Conservation (phyloP, 2,329 filamentous ascomycete species). For the Myrmaecium sp. region DNA sequence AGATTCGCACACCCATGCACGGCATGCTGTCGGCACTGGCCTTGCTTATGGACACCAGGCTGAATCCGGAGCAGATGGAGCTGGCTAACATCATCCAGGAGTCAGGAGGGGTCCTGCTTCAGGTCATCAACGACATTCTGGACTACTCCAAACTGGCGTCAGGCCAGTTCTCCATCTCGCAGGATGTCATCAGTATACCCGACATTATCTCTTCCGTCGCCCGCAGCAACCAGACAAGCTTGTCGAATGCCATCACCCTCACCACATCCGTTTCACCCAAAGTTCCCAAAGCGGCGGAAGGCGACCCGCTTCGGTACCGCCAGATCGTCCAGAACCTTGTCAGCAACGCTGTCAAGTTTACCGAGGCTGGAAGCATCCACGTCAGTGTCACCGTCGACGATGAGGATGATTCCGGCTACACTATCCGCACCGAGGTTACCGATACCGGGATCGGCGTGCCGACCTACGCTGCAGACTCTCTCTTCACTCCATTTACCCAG, state of each 20-base stretch:
- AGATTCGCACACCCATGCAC: constrained; percentile 49
- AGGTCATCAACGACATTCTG: constrained; percentile 49
- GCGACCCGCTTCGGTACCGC: constrained; percentile 42
- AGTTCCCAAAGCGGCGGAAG: constrained; percentile 33
- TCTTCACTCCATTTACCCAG: constrained; percentile 41
- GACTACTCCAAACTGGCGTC: constrained; percentile 48
- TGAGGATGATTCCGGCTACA: constrained; percentile 27
- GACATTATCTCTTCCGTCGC: constrained; percentile 32
- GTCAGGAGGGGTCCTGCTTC: constrained; percentile 39
- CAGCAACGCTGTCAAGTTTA: constrained; percentile 46
- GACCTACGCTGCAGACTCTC: constrained; percentile 24
- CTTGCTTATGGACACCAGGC: constrained; percentile 36
- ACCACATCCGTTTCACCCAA: constrained; percentile 27
- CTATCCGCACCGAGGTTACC: constrained; percentile 34
- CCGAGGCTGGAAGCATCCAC: constrained; percentile 35
- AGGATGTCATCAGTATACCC: constrained; percentile 34
- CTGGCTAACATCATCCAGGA: constrained; percentile 41
- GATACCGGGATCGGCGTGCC: constrained; percentile 40
- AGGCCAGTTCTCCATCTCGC: constrained; percentile 39
- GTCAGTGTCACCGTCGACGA: constrained; percentile 25
- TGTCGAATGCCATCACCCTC: constrained; percentile 31
- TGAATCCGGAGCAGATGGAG: constrained; percentile 39
- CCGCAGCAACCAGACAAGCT: constrained; percentile 30
- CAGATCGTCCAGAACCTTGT: constrained; percentile 47
- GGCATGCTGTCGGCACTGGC: constrained; percentile 43